phyloP scores from a whole-genome alignment of 2,329 filamentous ascomycete genomes.

The Aspergillus oerlinghausenensis region DNA sequence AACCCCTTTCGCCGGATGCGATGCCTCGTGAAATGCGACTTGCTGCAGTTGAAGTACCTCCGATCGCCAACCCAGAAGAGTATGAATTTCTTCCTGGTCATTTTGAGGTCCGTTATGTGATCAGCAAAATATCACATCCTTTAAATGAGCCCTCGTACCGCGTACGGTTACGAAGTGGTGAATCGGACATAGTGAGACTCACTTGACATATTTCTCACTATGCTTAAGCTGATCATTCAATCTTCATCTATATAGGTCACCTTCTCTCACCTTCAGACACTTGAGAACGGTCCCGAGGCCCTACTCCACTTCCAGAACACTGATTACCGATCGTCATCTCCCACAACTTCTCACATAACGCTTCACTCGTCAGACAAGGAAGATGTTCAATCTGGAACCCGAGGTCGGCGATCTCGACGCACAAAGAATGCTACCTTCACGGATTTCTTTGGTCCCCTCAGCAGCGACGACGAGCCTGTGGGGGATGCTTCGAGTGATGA shows the following conservation, averaged over 20 bases:
- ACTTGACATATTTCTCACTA: not conserved
- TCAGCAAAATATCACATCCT: slow-evolving; percentile 22
- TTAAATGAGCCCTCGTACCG: slow-evolving; percentile 23
- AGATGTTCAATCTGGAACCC: slow-evolving; percentile 1
- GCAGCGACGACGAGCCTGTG: slow-evolving; percentile 12
- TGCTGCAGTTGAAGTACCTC: slow-evolving; percentile 29
- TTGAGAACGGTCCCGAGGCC: slow-evolving; percentile 27
- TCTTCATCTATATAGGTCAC: slow-evolving; percentile 22
- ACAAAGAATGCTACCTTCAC: slow-evolving; percentile 13
- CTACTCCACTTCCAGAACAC: slow-evolving; percentile 19
- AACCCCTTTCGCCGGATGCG: not conserved
- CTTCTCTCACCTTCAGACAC: slow-evolving; percentile 19
- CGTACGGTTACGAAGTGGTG: slow-evolving; percentile 34
- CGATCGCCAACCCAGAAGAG: slow-evolving; percentile 25
- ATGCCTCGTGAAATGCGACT: not conserved
- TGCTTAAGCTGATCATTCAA: not conserved
- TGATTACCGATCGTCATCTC: slow-evolving; percentile 5
- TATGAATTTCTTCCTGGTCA: slow-evolving; percentile 40
- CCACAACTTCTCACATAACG: not conserved
- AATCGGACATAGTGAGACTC: slow-evolving; percentile 32
- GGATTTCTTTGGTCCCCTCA: slow-evolving; percentile 14
- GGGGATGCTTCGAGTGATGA: slow-evolving; percentile 20
- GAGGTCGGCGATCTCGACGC: slow-evolving; percentile 8
- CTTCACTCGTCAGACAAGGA: slow-evolving; percentile 9
- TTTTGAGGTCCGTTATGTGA: slow-evolving; percentile 28